These are phyloP conservation scores for Ganoderma meredithae DNA, from an alignment of 1,284 basidiomycete genomes.

Conservation along the genomic window DNA sequence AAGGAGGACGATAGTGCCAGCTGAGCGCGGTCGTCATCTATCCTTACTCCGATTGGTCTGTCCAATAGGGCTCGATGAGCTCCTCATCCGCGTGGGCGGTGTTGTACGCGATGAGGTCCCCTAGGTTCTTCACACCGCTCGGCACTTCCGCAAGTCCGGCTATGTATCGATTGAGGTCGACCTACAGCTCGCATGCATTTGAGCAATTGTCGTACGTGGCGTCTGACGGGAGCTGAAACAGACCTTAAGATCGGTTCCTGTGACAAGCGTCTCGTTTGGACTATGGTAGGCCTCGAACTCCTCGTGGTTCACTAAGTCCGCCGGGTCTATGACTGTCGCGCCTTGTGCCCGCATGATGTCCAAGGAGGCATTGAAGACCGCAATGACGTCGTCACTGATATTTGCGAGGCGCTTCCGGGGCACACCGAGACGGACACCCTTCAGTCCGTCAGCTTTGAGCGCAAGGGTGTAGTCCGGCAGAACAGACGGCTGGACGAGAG, in stretches of 20 bases:
- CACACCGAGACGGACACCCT: conserved; percentile 52
- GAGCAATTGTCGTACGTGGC: neutral
- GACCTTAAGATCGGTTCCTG: conserved; percentile 52
- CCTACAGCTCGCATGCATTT: conserved; percentile 29
- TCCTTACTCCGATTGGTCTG: conserved; percentile 48
- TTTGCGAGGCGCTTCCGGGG: conserved; percentile 42
- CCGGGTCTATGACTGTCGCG: conserved; percentile 51
- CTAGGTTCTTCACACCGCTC: conserved; percentile 45
- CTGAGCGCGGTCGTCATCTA: too few species aligned
- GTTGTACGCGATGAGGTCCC: conserved; percentile 53
- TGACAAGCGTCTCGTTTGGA: conserved; percentile 42
- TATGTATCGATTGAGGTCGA: conserved; percentile 46
- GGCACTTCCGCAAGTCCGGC: conserved; percentile 43
- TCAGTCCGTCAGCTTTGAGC: conserved; percentile 44
- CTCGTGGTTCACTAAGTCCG: conserved; percentile 46
- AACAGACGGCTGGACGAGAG: conserved; percentile 47
- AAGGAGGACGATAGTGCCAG: conserved; percentile 27
- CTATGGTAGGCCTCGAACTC: conserved; percentile 39
- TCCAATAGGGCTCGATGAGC: conserved; percentile 48
- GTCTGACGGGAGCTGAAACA: neutral
- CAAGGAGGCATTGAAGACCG: conserved; percentile 48
- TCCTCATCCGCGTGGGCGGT: conserved; percentile 49
- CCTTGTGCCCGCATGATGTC: conserved; percentile 47
- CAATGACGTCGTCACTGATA: conserved; percentile 36
- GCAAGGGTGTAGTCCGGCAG: conserved; percentile 50